Conservation (phyloP, 306 rosid genomes). For the Vigna trinervia region DNA sequence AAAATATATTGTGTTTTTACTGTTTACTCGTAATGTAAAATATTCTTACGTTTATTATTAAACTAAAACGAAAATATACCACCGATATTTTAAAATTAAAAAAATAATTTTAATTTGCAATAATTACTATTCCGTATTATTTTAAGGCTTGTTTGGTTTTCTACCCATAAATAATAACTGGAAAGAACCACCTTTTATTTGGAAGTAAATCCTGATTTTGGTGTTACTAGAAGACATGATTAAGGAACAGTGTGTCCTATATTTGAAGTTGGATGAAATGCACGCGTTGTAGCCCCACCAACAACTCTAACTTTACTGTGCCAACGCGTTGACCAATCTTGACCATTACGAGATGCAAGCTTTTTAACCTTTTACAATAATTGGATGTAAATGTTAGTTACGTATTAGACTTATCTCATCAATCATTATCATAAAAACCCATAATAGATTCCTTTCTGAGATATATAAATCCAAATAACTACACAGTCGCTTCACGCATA, state of each 20-base stretch:
- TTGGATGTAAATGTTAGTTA: not conserved
- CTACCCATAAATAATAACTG: slow-evolving; percentile 13
- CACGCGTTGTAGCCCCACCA: slow-evolving; percentile 71
- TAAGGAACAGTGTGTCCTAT: slow-evolving; percentile 13
- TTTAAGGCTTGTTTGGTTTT: not conserved
- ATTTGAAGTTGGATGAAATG: slow-evolving; percentile 44
- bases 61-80: too few relatives aligned
- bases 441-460: slow-evolving; percentile 43
- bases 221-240: not conserved
- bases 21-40: not conserved
- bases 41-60: too few relatives aligned
- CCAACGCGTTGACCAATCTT: not conserved
- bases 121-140: too few relatives aligned
- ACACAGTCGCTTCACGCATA: slow-evolving; percentile 19
- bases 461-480: slow-evolving; percentile 39
- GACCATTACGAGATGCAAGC: not conserved
- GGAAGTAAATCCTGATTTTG: not conserved
- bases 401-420: not conserved
- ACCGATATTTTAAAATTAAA: too few relatives aligned
- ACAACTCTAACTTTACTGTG: not conserved
- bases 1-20: too few relatives aligned
- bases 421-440: slow-evolving; percentile 31
- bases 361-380: not conserved
- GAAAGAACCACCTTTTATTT: not conserved
- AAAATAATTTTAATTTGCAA: too few relatives aligned